Evolutionary conservation across 2,329 filamentous ascomycete genomes (phyloP).

Genomic region (Sarocladiaceae sp.): DNA sequence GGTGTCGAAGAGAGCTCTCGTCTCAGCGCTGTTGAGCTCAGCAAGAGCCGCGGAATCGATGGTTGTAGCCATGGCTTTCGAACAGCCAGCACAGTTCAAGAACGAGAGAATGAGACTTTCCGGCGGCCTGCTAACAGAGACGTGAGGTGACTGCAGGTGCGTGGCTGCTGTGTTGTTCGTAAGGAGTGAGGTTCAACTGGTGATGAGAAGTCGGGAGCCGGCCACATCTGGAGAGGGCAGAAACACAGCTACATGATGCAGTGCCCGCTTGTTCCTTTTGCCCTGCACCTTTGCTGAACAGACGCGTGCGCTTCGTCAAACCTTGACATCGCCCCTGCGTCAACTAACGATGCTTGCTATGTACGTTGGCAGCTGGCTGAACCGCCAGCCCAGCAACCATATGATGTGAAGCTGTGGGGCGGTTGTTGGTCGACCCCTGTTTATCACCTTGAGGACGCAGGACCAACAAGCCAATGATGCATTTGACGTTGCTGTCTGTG

Average conservation of each 20-base stretch:
- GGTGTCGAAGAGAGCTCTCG: slow-evolving; percentile 43
- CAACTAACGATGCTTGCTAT: neutral
- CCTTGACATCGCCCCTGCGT: neutral
- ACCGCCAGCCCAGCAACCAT: neutral
- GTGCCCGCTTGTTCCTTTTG: too few relatives aligned
- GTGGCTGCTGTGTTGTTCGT: too few relatives aligned
- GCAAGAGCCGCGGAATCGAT: slow-evolving; percentile 23
- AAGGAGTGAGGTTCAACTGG: too few relatives aligned
- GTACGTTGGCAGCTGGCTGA: neutral
- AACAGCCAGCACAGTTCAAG: too few relatives aligned
- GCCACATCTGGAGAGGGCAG: too few relatives aligned
- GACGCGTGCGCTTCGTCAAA: too few relatives aligned
- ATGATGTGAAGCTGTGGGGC: neutral
- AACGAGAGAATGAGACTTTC: too few relatives aligned
- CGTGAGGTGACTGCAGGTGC: too few relatives aligned
- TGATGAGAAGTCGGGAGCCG: too few relatives aligned
- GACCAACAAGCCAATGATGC: neutral
- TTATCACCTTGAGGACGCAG: neutral
- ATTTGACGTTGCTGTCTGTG: neutral
- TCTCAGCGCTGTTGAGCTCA: slow-evolving; percentile 35
- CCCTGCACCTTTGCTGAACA: too few relatives aligned
- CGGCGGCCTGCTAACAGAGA: too few relatives aligned
- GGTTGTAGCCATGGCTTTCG: slow-evolving; percentile 11
- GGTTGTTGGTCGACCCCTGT: slow-evolving; percentile 1
- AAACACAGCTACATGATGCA: too few relatives aligned